Base-by-base conservation (phyloP, 345 rosid species). In the Psidium guajava region DNA sequence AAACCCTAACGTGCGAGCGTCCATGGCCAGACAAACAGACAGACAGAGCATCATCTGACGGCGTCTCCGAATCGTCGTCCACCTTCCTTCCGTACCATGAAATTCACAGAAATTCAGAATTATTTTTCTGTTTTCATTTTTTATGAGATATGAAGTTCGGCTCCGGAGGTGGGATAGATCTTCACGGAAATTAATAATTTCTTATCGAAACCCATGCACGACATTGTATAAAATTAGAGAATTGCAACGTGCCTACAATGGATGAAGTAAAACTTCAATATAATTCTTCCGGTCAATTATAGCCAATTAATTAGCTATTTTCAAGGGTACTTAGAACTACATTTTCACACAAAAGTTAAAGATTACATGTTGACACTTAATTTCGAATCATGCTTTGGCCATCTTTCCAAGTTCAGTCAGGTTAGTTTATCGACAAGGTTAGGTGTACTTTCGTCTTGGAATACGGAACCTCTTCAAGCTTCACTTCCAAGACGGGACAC, bases 221-320 rank as follows among this genome's bases (percentile, higher is more conserved):
- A 20, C 54, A 53, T 15, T 49, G 51, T 13, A 59, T 59, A 12
- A 59, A 59, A 59, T 28, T 59, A n/a, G 36, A 59, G 36, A 59
- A 59, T n/a, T 28, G 27, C 18, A 6, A n/a, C 32, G 2, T n/a
- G 3, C 15, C 14, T 59, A 8, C 15, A 61, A 61, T 28, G 28
- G 14, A 61, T 27, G 28, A 2, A 61, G 42, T 3, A 5, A 61
- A 3, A 61, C 15, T 61, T 8, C 28, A 61, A 61, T 61, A 6
- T 28, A 61, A 6, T 16, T 1, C 6, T 61, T 61, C 7, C 20
- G 7, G 54, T n/a, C 15, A 27, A 13, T 12, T n/a, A 13, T 7
- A 11, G 5, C 9, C 10, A 5, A 6, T 13, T 2, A 5, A 6
- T 13, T 2, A 2, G 3, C 20, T 1, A 6, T 27, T 27, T 27